Base-by-base conservation (phyloP, 2,329 filamentous ascomycete species). In the Pestalotiopsis sp. region DNA sequence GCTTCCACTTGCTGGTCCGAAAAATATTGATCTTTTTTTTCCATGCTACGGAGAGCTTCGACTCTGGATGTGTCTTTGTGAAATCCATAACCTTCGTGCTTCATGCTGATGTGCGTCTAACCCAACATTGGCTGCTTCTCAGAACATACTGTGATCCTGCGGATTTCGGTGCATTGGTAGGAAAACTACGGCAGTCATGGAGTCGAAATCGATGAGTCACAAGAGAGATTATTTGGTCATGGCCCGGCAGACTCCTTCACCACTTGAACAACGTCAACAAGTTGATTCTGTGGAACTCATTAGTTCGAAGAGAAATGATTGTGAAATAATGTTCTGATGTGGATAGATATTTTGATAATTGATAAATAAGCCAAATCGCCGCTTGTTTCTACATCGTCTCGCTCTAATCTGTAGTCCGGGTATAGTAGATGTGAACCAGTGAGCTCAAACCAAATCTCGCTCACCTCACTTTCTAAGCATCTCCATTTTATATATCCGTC, bases 371-470 rank as follows among this genome's bases (percentile, higher is more conserved):
- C 45, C 14, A 52, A 52, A 52, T 52, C 45, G 45, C 45, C 45
- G 45, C 45, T 52, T 52, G n/a, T 41, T 68, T 72, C 68, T 69
- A 71, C 66, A 64, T 67, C 68, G 27, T 73, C 70, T 52, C 45
- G 45, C 20, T 52, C 45, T 52, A 52, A 20, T 52, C 45, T 20
- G 45, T 52, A 52, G 45, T 52, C 45, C 45, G 45, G 45, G 45
- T 52, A 52, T 52, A 52, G 17, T 52, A 52, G 45, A 52, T 52
- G 31, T 52, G 17, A 52, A 52, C 45, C 45, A 52, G 17, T 52
- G 17, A 52, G 45, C 45, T 52, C 45, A 52, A 9, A 20, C 14
- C 36, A 13, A 9, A 52, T n/a, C 17, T 41, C 7, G 61, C 11
- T 31, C 45, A 59, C 39, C 36, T 41, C 41, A 52, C 11, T 27